phyloP scores from a whole-genome alignment of 495 filamentous ascomycete genomes.

The Penicillium silybi region DNA sequence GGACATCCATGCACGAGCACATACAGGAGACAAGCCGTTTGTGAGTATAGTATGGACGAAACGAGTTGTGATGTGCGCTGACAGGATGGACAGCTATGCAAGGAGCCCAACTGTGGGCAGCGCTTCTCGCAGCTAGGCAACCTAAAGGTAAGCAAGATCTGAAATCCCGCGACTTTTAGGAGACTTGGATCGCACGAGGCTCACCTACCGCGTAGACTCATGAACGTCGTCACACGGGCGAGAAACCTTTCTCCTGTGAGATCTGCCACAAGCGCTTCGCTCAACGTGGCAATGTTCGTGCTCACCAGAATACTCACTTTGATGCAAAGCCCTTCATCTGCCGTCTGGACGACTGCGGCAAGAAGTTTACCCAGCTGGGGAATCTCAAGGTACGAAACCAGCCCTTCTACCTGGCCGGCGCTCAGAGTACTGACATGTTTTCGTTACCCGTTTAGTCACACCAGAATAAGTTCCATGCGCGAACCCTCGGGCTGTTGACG shows the following conservation, averaged over 20 bases:
- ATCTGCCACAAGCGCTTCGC: conserved; percentile 79
- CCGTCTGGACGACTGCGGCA: conserved; percentile 73
- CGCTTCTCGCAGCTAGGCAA: conserved; percentile 87
- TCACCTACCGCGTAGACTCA: conserved; percentile 57
- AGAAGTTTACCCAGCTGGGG: conserved; percentile 83
- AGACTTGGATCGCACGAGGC: neutral
- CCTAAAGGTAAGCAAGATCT: conserved; percentile 59
- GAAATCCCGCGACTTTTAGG: neutral
- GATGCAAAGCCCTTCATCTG: conserved; percentile 77
- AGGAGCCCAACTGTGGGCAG: conserved; percentile 69
- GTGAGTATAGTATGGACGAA: conserved; percentile 47
- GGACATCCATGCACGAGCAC: conserved; percentile 84
- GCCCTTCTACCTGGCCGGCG: neutral
- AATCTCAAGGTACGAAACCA: conserved; percentile 69
- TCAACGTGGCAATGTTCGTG: conserved; percentile 80
- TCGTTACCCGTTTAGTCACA: conserved; percentile 59
- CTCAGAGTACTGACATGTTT: neutral
- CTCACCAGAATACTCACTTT: conserved; percentile 79
- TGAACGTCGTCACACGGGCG: conserved; percentile 80
- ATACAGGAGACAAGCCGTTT: conserved; percentile 89
- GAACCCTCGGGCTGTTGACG: conserved; percentile 69
- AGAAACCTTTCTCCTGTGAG: conserved; percentile 80
- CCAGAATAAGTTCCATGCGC: conserved; percentile 86
- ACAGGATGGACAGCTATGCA: conserved; percentile 55
- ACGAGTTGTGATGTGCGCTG: neutral